phyloP scores from a whole-genome alignment of 345 rosid genomes.

The Salix arbutifolia region DNA sequence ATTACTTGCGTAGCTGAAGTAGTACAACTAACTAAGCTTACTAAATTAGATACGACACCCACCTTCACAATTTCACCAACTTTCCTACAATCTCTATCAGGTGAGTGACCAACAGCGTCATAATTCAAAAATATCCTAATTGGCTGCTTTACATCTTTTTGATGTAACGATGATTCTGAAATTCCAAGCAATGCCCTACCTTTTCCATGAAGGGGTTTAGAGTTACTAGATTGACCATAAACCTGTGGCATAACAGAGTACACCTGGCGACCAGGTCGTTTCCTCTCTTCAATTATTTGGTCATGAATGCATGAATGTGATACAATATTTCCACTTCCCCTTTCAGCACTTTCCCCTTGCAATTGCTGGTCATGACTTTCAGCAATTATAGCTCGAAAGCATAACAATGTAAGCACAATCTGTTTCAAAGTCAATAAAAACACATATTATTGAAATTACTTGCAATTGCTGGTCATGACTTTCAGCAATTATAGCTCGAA shows the following conservation, averaged over 20 bases:
- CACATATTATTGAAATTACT: neutral
- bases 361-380: conserved; percentile 30
- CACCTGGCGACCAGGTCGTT: conserved; percentile 73
- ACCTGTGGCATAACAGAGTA: conserved; percentile 88
- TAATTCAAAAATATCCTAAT: conserved; percentile 90
- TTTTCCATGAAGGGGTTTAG: conserved; percentile 40
- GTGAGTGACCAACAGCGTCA: conserved; percentile 97
- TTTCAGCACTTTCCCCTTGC: conserved; percentile 37
- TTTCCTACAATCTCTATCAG: conserved; percentile 76
- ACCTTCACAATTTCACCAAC: conserved; percentile 94
- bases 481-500: conserved; percentile 41
- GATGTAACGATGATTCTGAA: conserved; percentile 25
- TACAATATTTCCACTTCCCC: conserved; percentile 39
- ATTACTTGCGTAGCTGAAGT: conserved; percentile 11
- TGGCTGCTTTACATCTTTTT: conserved; percentile 67
- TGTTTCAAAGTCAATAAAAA: conserved; percentile 27
- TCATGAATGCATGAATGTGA: conserved; percentile 96
- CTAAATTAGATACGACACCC: conserved; percentile 23
- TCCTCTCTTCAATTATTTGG: conserved; percentile 83
- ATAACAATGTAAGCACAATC: conserved; percentile 57
- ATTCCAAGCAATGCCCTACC: conserved; percentile 79
- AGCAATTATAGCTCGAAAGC: conserved; percentile 42
- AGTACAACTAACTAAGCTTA: neutral
- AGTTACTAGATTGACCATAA: conserved; percentile 46
- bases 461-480: conserved; percentile 30